These are phyloP conservation scores for Paralagenidium karlingii DNA, from an alignment of 352 stramenopile genomes.

Conservation along the genomic window DNA sequence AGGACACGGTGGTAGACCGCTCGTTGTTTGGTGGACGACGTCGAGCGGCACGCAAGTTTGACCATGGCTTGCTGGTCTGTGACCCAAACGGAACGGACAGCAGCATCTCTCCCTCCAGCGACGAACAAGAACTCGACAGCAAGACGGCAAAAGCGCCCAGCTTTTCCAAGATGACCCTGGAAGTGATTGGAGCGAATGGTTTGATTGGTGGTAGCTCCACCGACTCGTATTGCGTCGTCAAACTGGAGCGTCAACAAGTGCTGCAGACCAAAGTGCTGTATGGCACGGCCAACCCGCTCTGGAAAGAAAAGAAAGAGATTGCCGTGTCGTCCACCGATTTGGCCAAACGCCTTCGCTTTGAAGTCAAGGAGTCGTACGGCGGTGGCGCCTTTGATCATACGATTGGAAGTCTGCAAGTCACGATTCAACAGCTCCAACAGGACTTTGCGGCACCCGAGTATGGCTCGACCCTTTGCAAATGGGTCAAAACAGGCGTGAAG, in stretches of 20 bases:
- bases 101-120: neutral
- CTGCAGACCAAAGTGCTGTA: slow-evolving; percentile 71
- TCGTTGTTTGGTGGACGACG: slow-evolving; percentile 64
- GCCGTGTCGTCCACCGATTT: slow-evolving; percentile 23
- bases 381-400: slow-evolving; percentile 63
- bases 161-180: slow-evolving; percentile 31
- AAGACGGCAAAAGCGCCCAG: slow-evolving; percentile 12
- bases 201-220: slow-evolving; percentile 64
- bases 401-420: slow-evolving; percentile 60
- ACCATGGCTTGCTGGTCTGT: no score
- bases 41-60: slow-evolving; percentile 22
- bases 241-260: slow-evolving; percentile 49
- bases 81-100: no score
- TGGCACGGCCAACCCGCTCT: slow-evolving; percentile 74
- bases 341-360: slow-evolving; percentile 53
- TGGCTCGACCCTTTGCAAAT: slow-evolving; percentile 60
- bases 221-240: slow-evolving; percentile 63
- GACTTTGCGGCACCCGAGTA: slow-evolving; percentile 68
- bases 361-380: slow-evolving; percentile 73
- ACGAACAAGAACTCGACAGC: slow-evolving; percentile 9
- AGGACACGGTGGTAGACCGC: slow-evolving; percentile 70
- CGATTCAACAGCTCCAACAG: slow-evolving; percentile 55
- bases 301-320: slow-evolving; percentile 60
- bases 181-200: slow-evolving; percentile 60
- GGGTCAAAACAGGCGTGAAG: slow-evolving; percentile 70